These are phyloP conservation scores for Lepidopterella palustris DNA, from an alignment of 495 filamentous ascomycete genomes.

Conservation along the genomic window DNA sequence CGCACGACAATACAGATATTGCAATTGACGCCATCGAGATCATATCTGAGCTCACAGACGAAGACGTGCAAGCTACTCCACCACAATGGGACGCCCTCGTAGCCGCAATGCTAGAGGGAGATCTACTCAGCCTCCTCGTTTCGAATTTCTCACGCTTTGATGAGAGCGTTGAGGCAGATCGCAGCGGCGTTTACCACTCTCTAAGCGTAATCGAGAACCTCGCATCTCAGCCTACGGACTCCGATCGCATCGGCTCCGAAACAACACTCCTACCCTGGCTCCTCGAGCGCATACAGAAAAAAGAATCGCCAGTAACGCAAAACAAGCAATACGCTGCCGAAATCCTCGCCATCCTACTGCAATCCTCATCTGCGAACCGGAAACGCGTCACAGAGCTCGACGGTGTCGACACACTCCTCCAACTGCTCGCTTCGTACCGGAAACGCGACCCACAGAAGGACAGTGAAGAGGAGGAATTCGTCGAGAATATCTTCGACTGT, in stretches of 20 bases:
- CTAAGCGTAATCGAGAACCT: constrained; percentile 82
- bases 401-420: constrained; percentile 72
- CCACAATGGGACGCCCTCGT: constrained; percentile 79
- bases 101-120: constrained; percentile 71
- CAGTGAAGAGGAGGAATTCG: constrained; percentile 86
- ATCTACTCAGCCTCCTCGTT: constrained; percentile 74
- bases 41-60: constrained; percentile 86
- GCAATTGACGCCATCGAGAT: constrained; percentile 89
- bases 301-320: constrained; percentile 60
- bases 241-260: constrained; percentile 63
- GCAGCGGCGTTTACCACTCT: constrained; percentile 78
- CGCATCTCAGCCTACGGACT: constrained; percentile 58
- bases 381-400: constrained; percentile 57
- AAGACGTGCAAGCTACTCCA: constrained; percentile 80
- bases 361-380: constrained; percentile 61
- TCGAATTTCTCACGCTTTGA: constrained; percentile 79
- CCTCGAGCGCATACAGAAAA: constrained; percentile 58
- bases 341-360: constrained; percentile 77
- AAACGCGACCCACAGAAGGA: constrained; percentile 81
- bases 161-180: constrained; percentile 71
- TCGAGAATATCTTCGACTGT: constrained; percentile 85
- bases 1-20: constrained; percentile 97
- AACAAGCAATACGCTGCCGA: constrained; percentile 97
- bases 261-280: constrained; percentile 68
- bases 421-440: constrained; percentile 81